A percentile compares a stretch with the other conserved stretches of the same genome.
Conservation (phyloP, 2,329 filamentous ascomycete genomes). For the Curvularia spicifera region DNA sequence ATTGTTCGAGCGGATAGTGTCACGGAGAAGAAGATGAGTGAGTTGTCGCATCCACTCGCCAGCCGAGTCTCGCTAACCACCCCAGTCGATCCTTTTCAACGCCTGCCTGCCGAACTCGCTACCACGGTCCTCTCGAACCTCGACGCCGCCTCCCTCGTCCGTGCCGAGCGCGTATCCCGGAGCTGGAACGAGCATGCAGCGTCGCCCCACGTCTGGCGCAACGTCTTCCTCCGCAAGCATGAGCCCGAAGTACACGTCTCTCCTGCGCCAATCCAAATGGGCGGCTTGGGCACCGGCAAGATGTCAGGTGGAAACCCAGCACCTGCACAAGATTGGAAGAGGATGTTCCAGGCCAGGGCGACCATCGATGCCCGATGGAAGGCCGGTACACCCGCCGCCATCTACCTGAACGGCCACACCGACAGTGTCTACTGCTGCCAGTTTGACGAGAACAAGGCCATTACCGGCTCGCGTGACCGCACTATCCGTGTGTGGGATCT, state of each 20-base stretch:
- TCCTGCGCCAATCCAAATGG: slow-evolving; percentile 57
- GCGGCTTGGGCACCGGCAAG: slow-evolving; percentile 61
- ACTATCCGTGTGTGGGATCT: slow-evolving; percentile 98
- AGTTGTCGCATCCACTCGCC: slow-evolving; percentile 15
- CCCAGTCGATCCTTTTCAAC: slow-evolving; percentile 59
- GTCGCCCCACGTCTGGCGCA: slow-evolving; percentile 67
- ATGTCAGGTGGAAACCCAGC: slow-evolving; percentile 55
- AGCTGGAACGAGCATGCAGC: slow-evolving; percentile 63
- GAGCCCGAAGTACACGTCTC: slow-evolving; percentile 54
- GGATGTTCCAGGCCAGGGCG: slow-evolving; percentile 78
- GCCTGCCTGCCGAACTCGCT: slow-evolving; percentile 65
- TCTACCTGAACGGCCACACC: slow-evolving; percentile 90
- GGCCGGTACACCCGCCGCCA: slow-evolving; percentile 75
- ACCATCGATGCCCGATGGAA: slow-evolving; percentile 82
- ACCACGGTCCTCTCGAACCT: slow-evolving; percentile 66
- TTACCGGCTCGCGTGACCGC: slow-evolving; percentile 93
- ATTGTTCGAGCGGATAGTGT: slow-evolving; percentile 43
- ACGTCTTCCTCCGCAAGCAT: slow-evolving; percentile 65
- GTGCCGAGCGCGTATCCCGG: slow-evolving; percentile 62
- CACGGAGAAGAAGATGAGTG: slow-evolving; percentile 45
- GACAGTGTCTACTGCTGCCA: slow-evolving; percentile 98
- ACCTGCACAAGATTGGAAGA: slow-evolving; percentile 76
- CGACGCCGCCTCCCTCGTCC: slow-evolving; percentile 62
- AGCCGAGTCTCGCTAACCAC: slow-evolving; percentile 14
- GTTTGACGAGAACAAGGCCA: slow-evolving; percentile 97